Evolutionary conservation across 495 filamentous ascomycete genomes (phyloP), one percentile per base, ranked within the genome.

Genomic region (Immersiella caudata): DNA sequence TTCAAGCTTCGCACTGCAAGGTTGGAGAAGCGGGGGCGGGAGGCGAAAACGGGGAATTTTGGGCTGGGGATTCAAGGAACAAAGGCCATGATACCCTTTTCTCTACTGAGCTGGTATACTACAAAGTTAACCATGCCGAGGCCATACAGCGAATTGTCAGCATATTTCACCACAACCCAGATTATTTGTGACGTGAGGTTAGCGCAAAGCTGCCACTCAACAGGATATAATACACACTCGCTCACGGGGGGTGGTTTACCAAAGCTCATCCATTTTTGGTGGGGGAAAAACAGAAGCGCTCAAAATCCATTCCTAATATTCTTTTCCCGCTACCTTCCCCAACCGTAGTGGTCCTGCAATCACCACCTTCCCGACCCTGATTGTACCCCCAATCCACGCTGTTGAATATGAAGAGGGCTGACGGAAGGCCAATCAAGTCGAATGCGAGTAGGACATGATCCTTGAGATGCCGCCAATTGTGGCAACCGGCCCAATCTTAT

Each of bases 71-170:
- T 8, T 6, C 20, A 6, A 16, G 22, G 56, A 33, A 14, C n/a
- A n/a, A n/a, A n/a, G n/a, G n/a, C 1, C n/a, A 64, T 67, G 62
- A 68, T 68, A 68, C 66, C 66, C 66, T 50, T 63, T 64, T 62
- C 27, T 60, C 25, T 55, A 55, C 6, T 7, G 16, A 55, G 52
- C 2, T 2, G 52, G 24, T 12, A 18, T 12, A 2, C 40, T 55
- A 46, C 40, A 2, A 14, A 46, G 11, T 12, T 2, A 2, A 46
- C 40, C 40, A 12, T 18, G 6, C 9, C 40, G 16, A 46, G 14
- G 11, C 16, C 14, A 46, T 46, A 46, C 4, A 46, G 16, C 40
- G 40, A 18, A 46, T 46, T 12, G 2, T 46, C 40, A 46, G 40
- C 40, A 18, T 33, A 33, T 3, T 4, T 33, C n/a, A n/a, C n/a